A percentile compares a stretch with the other conserved stretches of the same genome.
Evolutionary conservation across 495 filamentous ascomycete species (phyloP).

Genomic region (Lasiosphaeria ovina): DNA sequence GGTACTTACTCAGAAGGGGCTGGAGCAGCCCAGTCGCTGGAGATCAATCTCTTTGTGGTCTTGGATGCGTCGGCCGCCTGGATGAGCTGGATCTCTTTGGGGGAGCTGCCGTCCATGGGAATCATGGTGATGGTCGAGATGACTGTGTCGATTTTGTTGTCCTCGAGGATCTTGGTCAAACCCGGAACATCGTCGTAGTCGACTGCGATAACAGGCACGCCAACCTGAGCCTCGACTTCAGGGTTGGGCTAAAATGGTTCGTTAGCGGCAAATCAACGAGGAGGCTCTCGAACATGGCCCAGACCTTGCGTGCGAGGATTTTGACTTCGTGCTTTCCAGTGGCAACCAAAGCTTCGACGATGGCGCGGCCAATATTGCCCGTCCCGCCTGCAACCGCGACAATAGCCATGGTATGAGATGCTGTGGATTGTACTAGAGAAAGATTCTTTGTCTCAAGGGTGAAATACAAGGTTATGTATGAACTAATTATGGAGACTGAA

Average conservation of each 20-base stretch:
- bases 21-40: conserved; percentile 46
- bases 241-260: conserved; percentile 15
- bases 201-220: conserved; percentile 31
- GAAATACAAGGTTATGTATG: too few relatives aligned
- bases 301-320: conserved; percentile 43
- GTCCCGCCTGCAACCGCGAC: conserved; percentile 57
- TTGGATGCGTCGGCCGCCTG: conserved; percentile 46
- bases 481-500: too few relatives aligned
- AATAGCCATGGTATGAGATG: conserved; percentile 35
- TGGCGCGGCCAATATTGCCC: conserved; percentile 49
- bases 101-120: conserved; percentile 11
- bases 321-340: conserved; percentile 42
- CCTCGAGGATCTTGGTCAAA: conserved; percentile 42
- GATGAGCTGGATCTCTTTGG: conserved; percentile 43
- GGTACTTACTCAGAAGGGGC: conserved; percentile 20
- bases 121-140: conserved; percentile 48
- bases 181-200: conserved; percentile 44
- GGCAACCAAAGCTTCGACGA: conserved; percentile 46
- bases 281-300: too few relatives aligned
- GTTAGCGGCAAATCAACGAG: too few relatives aligned
- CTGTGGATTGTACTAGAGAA: background rate
- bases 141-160: conserved; percentile 49
- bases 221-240: conserved; percentile 14
- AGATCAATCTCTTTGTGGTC: conserved; percentile 46
- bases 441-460: background rate